Conservation (phyloP, 257 asterid species). For the Buddleja alternifolia region DNA sequence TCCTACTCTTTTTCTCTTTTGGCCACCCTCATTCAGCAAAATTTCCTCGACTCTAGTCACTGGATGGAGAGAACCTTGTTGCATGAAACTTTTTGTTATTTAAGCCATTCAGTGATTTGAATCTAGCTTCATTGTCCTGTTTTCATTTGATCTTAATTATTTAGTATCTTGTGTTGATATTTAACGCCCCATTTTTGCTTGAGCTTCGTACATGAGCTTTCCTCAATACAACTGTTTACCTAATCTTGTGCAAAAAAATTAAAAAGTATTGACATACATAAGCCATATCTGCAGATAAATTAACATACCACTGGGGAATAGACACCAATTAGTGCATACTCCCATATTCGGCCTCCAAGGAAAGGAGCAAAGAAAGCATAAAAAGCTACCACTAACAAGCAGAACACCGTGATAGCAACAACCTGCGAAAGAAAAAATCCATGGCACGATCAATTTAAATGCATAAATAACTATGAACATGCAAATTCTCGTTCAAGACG, state of each 20-base stretch:
- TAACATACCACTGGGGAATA: slow-evolving; percentile 93
- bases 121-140: slow-evolving; percentile 2
- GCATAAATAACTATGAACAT: slow-evolving; percentile 2
- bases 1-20: neutral
- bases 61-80: neutral
- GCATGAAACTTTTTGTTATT: neutral
- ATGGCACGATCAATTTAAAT: slow-evolving; percentile 15
- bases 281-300: slow-evolving; percentile 25
- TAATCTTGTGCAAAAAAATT: slow-evolving; percentile 5
- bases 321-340: slow-evolving; percentile 65
- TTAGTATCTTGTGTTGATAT: neutral
- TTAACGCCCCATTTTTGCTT: neutral
- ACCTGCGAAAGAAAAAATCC: slow-evolving; percentile 54
- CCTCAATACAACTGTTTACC: neutral
- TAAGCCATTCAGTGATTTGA: slow-evolving; percentile 8
- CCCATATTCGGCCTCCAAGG: slow-evolving; percentile 89
- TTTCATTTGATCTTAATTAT: neutral
- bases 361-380: slow-evolving; percentile 98
- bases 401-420: slow-evolving; percentile 88
- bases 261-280: slow-evolving; percentile 14
- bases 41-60: neutral
- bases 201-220: slow-evolving; percentile 1
- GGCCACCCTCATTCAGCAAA: neutral
- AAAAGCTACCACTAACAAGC: slow-evolving; percentile 87
- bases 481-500: slow-evolving; percentile 10